phyloP scores from a whole-genome alignment of 2,329 filamentous ascomycete species.

The Lasiodiplodia gonubiensis region DNA sequence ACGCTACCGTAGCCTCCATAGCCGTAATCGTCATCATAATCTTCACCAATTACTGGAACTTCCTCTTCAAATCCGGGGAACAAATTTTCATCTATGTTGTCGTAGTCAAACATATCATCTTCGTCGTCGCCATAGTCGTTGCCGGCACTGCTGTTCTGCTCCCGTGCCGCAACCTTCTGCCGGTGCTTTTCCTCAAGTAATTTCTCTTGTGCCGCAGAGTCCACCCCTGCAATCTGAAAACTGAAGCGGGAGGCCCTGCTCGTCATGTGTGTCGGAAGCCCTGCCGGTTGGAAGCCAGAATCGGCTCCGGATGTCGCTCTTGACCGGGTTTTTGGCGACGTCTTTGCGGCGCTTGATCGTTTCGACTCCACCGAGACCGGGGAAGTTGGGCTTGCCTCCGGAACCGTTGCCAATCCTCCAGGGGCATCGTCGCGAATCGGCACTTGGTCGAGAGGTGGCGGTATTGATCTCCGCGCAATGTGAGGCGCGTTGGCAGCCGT shows the following conservation, averaged over 20 bases:
- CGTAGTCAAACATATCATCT: conserved; percentile 51
- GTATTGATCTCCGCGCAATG: conserved; percentile 38
- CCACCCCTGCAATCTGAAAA: conserved; percentile 77
- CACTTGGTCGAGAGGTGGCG: conserved; percentile 33
- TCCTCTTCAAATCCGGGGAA: conserved; percentile 65
- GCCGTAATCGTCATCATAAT: conserved; percentile 39
- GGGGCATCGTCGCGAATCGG: conserved; percentile 19
- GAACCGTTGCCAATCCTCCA: conserved; percentile 20
- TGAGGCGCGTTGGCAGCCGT: background rate
- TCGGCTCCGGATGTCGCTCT: conserved; percentile 46
- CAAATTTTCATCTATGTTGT: conserved; percentile 50
- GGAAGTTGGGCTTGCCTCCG: conserved; percentile 22
- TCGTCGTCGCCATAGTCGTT: conserved; percentile 45
- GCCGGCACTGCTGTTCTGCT: conserved; percentile 38
- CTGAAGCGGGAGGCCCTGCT: conserved; percentile 82
- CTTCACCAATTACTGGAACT: conserved; percentile 62
- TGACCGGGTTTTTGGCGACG: conserved; percentile 43
- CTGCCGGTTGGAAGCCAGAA: conserved; percentile 43
- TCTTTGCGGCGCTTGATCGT: conserved; percentile 37
- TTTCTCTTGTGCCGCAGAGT: conserved; percentile 68
- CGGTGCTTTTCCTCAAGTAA: conserved; percentile 74
- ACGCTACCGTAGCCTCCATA: conserved; percentile 28
- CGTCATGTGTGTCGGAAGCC: conserved; percentile 51
- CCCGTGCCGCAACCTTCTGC: conserved; percentile 68
- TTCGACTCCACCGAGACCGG: conserved; percentile 10